phyloP scores from a whole-genome alignment of 2,329 filamentous ascomycete genomes.

The Tolypocladium endophyticum region DNA sequence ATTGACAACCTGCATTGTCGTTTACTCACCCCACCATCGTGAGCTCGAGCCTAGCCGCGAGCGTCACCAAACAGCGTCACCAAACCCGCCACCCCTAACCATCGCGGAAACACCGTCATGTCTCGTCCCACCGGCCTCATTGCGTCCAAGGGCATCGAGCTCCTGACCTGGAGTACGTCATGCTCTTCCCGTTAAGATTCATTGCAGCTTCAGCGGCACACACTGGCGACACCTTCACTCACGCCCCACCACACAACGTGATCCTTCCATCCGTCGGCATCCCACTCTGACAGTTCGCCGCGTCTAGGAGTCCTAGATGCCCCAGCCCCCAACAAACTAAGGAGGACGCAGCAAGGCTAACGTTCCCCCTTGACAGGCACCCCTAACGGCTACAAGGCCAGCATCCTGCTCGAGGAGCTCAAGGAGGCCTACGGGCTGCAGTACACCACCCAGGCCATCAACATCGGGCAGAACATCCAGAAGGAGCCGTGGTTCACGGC shows the following conservation, averaged over 20 bases:
- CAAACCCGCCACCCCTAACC: neutral
- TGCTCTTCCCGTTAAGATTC: too few relatives aligned
- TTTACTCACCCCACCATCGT: neutral
- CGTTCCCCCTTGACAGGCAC: constrained; percentile 21
- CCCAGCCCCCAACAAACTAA: neutral
- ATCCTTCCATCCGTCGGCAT: neutral
- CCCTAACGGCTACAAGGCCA: constrained; percentile 45
- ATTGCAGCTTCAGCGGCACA: neutral
- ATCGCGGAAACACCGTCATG: constrained; percentile 8
- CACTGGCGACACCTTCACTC: neutral
- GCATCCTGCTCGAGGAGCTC: constrained; percentile 54
- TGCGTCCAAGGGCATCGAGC: constrained; percentile 53
- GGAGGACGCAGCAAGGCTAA: neutral
- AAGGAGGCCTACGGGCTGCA: constrained; percentile 52
- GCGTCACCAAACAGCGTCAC: neutral
- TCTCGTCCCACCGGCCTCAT: constrained; percentile 40
- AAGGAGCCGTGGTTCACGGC: constrained; percentile 58
- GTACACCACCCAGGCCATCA: constrained; percentile 48
- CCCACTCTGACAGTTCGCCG: neutral
- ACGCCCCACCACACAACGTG: neutral
- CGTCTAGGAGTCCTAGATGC: neutral
- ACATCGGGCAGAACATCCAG: constrained; percentile 52
- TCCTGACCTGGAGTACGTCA: constrained; percentile 41
- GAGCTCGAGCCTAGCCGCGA: neutral
- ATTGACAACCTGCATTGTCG: neutral